Evolutionary conservation across 2,329 filamentous ascomycete genomes (phyloP).

Genomic region (Diplodia intermedia): DNA sequence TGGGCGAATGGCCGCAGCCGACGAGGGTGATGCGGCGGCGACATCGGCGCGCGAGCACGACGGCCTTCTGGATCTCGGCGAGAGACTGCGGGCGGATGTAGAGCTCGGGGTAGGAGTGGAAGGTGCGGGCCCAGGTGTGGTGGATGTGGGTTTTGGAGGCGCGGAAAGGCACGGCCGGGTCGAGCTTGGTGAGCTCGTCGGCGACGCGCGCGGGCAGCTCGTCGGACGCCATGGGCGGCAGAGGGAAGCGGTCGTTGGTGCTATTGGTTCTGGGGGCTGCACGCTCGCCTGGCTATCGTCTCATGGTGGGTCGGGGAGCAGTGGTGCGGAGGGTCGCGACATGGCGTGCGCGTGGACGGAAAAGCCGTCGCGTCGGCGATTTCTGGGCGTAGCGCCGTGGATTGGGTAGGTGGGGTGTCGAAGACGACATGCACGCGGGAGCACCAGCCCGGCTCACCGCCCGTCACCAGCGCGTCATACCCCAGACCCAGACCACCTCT

Average conservation of each 20-base stretch:
- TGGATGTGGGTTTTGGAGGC: conserved; percentile 76
- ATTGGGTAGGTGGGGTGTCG: not conserved
- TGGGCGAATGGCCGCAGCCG: conserved; percentile 92
- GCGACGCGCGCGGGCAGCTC: conserved; percentile 55
- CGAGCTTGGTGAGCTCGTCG: conserved; percentile 64
- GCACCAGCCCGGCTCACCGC: not conserved
- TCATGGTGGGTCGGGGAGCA: conserved; percentile 8
- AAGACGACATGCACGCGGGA: conserved; percentile 22
- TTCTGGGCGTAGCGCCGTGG: not conserved
- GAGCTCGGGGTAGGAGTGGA: conserved; percentile 85
- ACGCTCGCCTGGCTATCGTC: conserved; percentile 3
- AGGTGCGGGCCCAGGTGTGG: conserved; percentile 94
- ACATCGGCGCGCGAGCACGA: conserved; percentile 80
- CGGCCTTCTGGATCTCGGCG: conserved; percentile 80
- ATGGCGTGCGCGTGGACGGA: conserved; percentile 17
- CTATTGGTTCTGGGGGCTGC: not conserved
- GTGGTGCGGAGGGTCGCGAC: not conserved
- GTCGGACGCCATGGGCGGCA: conserved; percentile 14
- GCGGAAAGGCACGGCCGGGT: conserved; percentile 75
- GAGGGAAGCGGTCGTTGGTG: not conserved
- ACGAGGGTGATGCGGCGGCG: conserved; percentile 82
- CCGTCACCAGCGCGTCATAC: conserved; percentile 9
- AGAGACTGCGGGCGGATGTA: conserved; percentile 85
- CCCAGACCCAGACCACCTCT: not conserved
- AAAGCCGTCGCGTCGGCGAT: conserved; percentile 2